Base-by-base conservation (phyloP, 2,329 filamentous ascomycete genomes). In the Verticillium isaacii region DNA sequence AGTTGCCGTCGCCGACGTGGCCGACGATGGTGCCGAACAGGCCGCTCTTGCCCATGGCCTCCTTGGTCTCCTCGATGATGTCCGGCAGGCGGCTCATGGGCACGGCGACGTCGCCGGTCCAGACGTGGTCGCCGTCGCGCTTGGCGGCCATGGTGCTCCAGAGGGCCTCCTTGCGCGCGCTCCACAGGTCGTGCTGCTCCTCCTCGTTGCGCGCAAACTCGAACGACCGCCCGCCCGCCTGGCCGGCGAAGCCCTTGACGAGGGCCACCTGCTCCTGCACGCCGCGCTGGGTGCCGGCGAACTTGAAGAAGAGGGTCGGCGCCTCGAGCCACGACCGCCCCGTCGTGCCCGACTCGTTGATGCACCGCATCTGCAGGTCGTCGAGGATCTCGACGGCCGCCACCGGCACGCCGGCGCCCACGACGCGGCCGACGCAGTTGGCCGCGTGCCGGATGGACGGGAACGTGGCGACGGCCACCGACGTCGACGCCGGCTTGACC, bases 311-410 rank as follows among this genome's bases (percentile, higher is more conserved):
- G 7, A 94, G 80, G 0, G 91, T 93, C 0, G 91, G 90, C 2
- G 82, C 83, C 75, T 92, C 89, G 59, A 81, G 80, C 91, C 91
- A 94, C 9, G 75, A 75, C 63, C 87, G 85, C 39, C 81, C 79
- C 1, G 90, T 93, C 71, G 80, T 82, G 32, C 89, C 88, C 1
- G 87, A 85, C 32, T 83, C 79, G 76, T 89, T 88, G 76, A 89
- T 86, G 72, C 82, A 84, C 68, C 78, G 80, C 85, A 97, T 97
- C 78, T 96, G 93, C 62, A 93, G 89, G 72, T 96, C 93, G 76
- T 97, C 93, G 32, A 97, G 81, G 62, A 97, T 90, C 77, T 97
- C 93, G 54, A 97, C 87, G n/a, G 93, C 93, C 0, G 93, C 93
- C 52, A 97, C 88, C 34, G 91, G 91, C 12, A 97, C 85, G 32